These are phyloP conservation scores for Starmerella potacharoeniae DNA, from an alignment of 805 yeast species.

Conservation along the genomic window DNA sequence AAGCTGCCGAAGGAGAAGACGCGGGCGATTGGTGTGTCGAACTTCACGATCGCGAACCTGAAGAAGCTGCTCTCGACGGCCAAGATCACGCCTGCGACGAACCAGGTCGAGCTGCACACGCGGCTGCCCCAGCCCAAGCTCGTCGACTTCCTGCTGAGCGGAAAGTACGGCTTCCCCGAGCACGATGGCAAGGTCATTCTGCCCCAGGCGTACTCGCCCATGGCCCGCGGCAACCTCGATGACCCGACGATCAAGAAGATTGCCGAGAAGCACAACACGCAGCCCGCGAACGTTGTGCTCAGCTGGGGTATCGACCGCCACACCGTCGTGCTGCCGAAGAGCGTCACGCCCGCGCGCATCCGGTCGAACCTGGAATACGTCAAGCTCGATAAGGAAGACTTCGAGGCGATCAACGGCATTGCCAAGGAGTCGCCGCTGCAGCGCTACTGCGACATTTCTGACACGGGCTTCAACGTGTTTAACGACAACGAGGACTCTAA, in stretches of 20 bases:
- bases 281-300: conserved; percentile 26
- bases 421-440: conserved; percentile 12
- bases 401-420: conserved; percentile 27
- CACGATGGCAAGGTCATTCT: conserved; percentile 37
- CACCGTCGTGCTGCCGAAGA: conserved; percentile 54
- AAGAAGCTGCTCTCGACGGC: conserved; percentile 36
- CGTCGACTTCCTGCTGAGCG: conserved; percentile 38
- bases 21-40: conserved; percentile 67
- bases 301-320: conserved; percentile 38
- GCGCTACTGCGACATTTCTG: conserved; percentile 21
- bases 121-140: conserved; percentile 54
- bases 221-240: conserved; percentile 56
- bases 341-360: conserved; percentile 55
- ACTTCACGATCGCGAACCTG: conserved; percentile 47
- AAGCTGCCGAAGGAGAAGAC: conserved; percentile 41
- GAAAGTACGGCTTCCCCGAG: conserved; percentile 20
- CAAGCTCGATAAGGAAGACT: conserved; percentile 35
- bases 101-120: conserved; percentile 73
- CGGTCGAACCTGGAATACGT: conserved; percentile 32
- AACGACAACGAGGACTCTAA: conserved; percentile 23
- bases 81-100: conserved; percentile 48
- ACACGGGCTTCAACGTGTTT: conserved; percentile 18
- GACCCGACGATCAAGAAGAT: conserved; percentile 44
- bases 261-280: conserved; percentile 42
- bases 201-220: conserved; percentile 68